Base-by-base conservation (phyloP, 768 basidiomycete species). In the Hygrocybe coccinea region DNA sequence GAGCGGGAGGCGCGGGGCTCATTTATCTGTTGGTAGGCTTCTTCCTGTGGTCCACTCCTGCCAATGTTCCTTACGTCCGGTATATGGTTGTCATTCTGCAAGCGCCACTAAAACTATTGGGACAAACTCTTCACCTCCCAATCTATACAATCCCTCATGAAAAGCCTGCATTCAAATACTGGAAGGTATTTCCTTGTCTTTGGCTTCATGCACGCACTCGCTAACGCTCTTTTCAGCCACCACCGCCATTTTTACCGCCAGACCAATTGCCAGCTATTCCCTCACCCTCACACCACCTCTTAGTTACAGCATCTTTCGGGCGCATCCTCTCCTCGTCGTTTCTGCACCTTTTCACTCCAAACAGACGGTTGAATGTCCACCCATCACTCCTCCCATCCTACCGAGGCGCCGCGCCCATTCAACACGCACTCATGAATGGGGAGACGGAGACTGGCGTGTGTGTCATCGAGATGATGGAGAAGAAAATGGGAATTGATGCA, bases 401-500 rank as follows among this genome's bases (percentile, higher is more conserved):
- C 67, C 84, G 94, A n/a, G 94, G 94, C 0, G 84, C 94, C 8
- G 90, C 92, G 2, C 94, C 94, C 0, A 89, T 97, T 37, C 94
- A 97, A 64, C 87, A 85, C 62, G 79, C 86, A 0, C 75, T 97
- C 38, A 70, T 89, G 43, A 82, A 86, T 56, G 83, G 82, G 2
- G 84, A 84, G 49, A 64, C 63, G 5, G 76, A 80, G 58, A 91
- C 89, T 0, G 94, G 91, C 0, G 91, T 95, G 1, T 89, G 84
- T 56, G 78, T 97, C 2, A 83, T 87, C 56, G 80, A 86, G 57
- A 91, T 91, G 86, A 74, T 82, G 52, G 83, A 85, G 61, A 73
- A 75, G 48, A 78, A 70, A 52, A 77, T 79, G 52, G 91, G 91
- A 0, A 85, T 94, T 38, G 94, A 95, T 68, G 78, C 82, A 1